Percentiles rank a stretch among this genome's conserved stretches.
Conservation (phyloP, 495 filamentous ascomycete genomes). For the Penicillium ochrochloron region DNA sequence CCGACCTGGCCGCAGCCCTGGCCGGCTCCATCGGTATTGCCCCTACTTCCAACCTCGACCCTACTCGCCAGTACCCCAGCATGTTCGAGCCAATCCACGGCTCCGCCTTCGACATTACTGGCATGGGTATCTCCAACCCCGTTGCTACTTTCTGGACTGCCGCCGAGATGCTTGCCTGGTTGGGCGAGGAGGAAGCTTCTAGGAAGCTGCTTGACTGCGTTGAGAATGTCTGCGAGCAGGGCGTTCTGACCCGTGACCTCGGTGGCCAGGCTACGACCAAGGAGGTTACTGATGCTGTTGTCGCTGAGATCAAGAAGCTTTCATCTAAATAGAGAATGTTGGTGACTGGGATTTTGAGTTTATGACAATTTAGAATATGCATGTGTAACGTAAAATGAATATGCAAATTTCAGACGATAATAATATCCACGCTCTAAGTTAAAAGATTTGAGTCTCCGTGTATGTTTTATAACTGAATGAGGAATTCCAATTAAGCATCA, state of each 20-base stretch:
- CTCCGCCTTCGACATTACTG: slow-evolving; percentile 72
- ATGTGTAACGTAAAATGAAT: not conserved
- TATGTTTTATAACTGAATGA: too few species aligned
- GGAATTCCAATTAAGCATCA: too few species aligned
- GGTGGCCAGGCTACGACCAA: slow-evolving; percentile 58
- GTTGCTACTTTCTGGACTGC: slow-evolving; percentile 73
- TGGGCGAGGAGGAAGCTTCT: slow-evolving; percentile 61
- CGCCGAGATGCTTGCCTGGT: slow-evolving; percentile 69
- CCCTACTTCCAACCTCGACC: slow-evolving; percentile 68
- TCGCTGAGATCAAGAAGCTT: slow-evolving; percentile 57
- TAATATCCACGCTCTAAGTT: too few species aligned
- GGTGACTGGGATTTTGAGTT: not conserved
- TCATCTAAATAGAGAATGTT: slow-evolving; percentile 16
- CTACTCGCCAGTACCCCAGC: slow-evolving; percentile 60
- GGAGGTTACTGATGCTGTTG: slow-evolving; percentile 66
- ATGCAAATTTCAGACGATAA: too few species aligned
- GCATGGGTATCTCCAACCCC: slow-evolving; percentile 73
- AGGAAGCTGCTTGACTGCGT: slow-evolving; percentile 61
- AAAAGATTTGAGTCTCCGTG: too few species aligned
- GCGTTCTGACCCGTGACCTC: slow-evolving; percentile 64
- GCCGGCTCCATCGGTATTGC: slow-evolving; percentile 62
- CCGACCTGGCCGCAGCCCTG: slow-evolving; percentile 60
- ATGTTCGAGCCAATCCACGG: slow-evolving; percentile 75
- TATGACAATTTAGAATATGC: not conserved
- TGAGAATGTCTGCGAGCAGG: slow-evolving; percentile 62